Percentiles rank a stretch among this genome's conserved stretches.
Conservation (phyloP, 2,329 filamentous ascomycete species). For the Rhytidhysteron rufulum region DNA sequence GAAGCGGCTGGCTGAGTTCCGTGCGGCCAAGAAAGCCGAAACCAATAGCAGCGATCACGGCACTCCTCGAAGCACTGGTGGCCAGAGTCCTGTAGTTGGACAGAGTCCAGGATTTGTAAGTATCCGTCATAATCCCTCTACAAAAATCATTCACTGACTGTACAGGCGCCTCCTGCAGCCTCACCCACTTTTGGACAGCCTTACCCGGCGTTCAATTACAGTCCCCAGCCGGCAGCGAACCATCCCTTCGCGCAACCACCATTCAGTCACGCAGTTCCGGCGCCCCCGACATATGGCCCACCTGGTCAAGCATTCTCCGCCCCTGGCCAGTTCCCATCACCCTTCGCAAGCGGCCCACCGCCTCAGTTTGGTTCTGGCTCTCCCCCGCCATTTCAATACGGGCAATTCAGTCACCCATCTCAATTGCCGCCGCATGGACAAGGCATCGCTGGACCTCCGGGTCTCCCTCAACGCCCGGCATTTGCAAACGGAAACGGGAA, state of each 20-base stretch:
- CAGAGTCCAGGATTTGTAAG: slow-evolving; percentile 60
- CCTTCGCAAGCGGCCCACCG: slow-evolving; percentile 15
- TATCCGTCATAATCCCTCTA: slow-evolving; percentile 23
- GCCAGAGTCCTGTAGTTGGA: slow-evolving; percentile 50
- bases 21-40: slow-evolving; percentile 56
- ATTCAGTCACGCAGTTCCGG: slow-evolving; percentile 13
- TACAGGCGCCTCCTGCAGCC: not conserved
- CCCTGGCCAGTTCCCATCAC: slow-evolving; percentile 26
- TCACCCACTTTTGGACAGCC: not conserved
- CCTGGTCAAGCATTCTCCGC: slow-evolving; percentile 20
- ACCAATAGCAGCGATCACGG: slow-evolving; percentile 42
- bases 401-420: too few relatives aligned
- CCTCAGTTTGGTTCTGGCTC: slow-evolving; percentile 17
- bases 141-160: slow-evolving; percentile 2
- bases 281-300: slow-evolving; percentile 8
- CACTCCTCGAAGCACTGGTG: slow-evolving; percentile 50
- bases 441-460: slow-evolving; percentile 53
- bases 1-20: slow-evolving; percentile 73
- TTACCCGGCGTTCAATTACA: not conserved
- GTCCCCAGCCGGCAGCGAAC: slow-evolving; percentile 35
- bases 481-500: slow-evolving; percentile 39
- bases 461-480: slow-evolving; percentile 58
- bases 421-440: slow-evolving; percentile 39
- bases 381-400: too few relatives aligned
- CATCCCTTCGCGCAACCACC: slow-evolving; percentile 33